These are phyloP conservation scores for Melaleuca alternifolia DNA, from an alignment of 345 rosid genomes.

Conservation along the genomic window DNA sequence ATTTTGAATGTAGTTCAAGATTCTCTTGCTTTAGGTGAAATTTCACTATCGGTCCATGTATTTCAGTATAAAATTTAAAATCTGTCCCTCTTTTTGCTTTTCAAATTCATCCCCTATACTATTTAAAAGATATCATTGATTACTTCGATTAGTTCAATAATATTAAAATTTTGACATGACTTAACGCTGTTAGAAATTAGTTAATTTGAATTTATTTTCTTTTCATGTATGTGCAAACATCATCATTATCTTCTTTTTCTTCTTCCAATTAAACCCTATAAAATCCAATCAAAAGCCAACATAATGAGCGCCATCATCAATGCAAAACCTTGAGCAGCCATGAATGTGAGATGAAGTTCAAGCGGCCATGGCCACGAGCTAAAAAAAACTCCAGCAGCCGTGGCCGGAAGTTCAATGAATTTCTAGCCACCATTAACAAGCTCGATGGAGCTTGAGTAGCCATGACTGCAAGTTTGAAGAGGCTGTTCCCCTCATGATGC, in stretches of 20 bases:
- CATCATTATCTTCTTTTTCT: background rate
- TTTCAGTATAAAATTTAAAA: background rate
- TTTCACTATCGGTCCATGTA: background rate
- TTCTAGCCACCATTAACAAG: background rate
- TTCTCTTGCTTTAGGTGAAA: background rate
- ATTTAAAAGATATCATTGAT: background rate
- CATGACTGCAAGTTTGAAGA: background rate
- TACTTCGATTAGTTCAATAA: rapidly evolving
- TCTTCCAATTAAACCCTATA: background rate
- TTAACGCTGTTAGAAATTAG: background rate
- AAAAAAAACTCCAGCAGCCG: background rate
- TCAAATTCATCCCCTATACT: background rate
- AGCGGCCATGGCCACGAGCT: background rate
- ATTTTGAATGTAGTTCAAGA: background rate
- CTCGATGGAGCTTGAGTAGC: background rate
- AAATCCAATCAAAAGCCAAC: background rate
- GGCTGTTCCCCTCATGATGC: background rate
- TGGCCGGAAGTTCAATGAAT: background rate
- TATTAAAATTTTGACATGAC: background rate
- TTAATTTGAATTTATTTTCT: background rate
- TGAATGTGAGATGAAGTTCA: background rate
- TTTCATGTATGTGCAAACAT: background rate
- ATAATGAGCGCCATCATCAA: background rate
- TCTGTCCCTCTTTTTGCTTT: background rate
- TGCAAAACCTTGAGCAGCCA: background rate